Evolutionary conservation across 345 rosid genomes (phyloP), one percentile per base, ranked within the genome.

Genomic region (Alliaria petiolata): DNA sequence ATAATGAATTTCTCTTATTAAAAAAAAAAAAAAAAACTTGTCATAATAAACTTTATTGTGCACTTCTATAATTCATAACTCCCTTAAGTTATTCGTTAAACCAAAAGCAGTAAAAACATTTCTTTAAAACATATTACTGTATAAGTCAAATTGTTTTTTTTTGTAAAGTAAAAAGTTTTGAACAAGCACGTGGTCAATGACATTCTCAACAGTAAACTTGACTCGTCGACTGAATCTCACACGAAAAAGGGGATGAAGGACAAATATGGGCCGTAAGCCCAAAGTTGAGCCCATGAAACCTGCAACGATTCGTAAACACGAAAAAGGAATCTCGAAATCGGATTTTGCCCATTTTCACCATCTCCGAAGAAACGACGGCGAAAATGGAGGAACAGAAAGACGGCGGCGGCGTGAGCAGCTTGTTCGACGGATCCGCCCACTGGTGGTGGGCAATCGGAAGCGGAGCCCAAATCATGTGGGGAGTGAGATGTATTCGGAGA

Each of bases 401-500:
- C 55, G 9, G 4, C 14, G 62, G 54, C 7, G 68, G 43, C 0
- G 69, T 45, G 20, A 69, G 20, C 1, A 67, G 74, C 42, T 7
- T 57, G 0, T 49, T 49, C 3, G 62, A 63, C 12, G 51, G 57
- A 71, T 14, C 77, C 0, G 58, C 20, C 15, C 77, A 67, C 17
- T 77, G 72, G 73, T 71, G 72, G 77, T 76, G 76, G 80, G 72
- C 56, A 16, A 8, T 56, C 1, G 80, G 76, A 49, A 76, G 76
- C 45, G 80, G 71, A 42, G 76, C 76, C 4, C 88, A 85, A 38
- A 69, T 85, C 15, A 78, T 75, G 25, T 81, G 83, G 86, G 92
- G 83, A 31, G 64, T 87, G 12, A 64, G 80, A 38, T 81, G 83
- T 25, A 67, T 15, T 17, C 65, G 82, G 28, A 82, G 75, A 77